Percentiles rank a stretch among this genome's conserved stretches.
phyloP scores from a whole-genome alignment of 1,284 basidiomycete genomes.

The Calocybe gambosa region DNA sequence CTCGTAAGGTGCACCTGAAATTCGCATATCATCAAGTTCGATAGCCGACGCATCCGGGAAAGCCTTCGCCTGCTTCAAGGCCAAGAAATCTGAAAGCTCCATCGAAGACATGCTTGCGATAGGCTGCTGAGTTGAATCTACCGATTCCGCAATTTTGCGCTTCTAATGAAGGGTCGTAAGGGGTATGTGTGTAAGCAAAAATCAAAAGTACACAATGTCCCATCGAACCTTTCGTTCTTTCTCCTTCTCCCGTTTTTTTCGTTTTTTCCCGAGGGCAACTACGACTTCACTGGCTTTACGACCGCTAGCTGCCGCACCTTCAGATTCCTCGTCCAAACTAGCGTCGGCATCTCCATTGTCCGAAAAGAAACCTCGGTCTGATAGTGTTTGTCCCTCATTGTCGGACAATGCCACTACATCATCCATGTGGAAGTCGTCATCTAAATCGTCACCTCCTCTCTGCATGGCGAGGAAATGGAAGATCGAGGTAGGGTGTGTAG shows the following conservation, averaged over 20 bases:
- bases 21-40: conserved; percentile 66
- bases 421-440: conserved; percentile 74
- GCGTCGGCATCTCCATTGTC: conserved; percentile 32
- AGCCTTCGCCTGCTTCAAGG: conserved; percentile 55
- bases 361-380: conserved; percentile 32
- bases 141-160: conserved; percentile 48
- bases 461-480: conserved; percentile 22
- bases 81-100: conserved; percentile 54
- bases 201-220: neutral
- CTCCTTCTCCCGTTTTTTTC: conserved; percentile 66
- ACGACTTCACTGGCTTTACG: conserved; percentile 18
- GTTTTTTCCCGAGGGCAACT: conserved; percentile 43
- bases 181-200: conserved; percentile 1
- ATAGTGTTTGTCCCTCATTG: conserved; percentile 40
- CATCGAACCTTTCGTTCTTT: conserved; percentile 55
- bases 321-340: conserved; percentile 23
- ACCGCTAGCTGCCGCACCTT: neutral
- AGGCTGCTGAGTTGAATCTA: conserved; percentile 37
- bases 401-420: conserved; percentile 54
- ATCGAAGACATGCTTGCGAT: conserved; percentile 50
- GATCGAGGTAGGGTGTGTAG: neutral
- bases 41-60: conserved; percentile 60
- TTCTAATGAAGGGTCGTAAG: conserved; percentile 37
- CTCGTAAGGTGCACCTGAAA: conserved; percentile 54
- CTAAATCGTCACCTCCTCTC: conserved; percentile 67